Conservation (phyloP, 495 filamentous ascomycete species). For the Opeltia flavorubescens region DNA sequence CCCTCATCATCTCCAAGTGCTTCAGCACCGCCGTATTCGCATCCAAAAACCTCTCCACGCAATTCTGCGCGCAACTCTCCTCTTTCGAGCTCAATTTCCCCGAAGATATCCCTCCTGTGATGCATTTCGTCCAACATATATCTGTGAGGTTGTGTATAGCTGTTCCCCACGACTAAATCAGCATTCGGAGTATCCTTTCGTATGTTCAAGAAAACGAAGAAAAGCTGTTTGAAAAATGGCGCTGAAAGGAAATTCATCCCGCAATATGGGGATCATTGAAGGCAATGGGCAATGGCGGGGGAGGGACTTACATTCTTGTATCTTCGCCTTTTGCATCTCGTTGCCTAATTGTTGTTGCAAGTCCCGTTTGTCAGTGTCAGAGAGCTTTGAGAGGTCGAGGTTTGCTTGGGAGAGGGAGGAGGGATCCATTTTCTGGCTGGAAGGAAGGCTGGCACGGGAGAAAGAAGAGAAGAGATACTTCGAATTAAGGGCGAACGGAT, state of each 20-base stretch:
- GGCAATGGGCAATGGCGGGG: slow-evolving; percentile 2
- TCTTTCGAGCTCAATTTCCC: slow-evolving; percentile 59
- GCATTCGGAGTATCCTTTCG: no score
- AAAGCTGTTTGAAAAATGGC: neutral
- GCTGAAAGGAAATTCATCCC: neutral
- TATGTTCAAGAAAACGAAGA: no score
- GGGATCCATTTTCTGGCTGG: slow-evolving; percentile 4
- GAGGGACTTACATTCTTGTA: slow-evolving; percentile 51
- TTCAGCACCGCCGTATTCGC: slow-evolving; percentile 64
- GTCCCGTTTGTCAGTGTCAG: slow-evolving; percentile 70
- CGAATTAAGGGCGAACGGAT: no score
- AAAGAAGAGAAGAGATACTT: no score
- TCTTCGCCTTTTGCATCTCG: slow-evolving; percentile 64
- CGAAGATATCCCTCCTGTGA: slow-evolving; percentile 48
- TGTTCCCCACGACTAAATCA: no score
- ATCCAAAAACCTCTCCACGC: slow-evolving; percentile 87
- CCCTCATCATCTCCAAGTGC: slow-evolving; percentile 57
- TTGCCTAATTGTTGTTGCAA: slow-evolving; percentile 66
- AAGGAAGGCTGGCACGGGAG: no score
- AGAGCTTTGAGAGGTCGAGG: slow-evolving; percentile 57
- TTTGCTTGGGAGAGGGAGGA: slow-evolving; percentile 14
- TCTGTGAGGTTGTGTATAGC: slow-evolving; percentile 75
- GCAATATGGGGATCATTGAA: neutral
- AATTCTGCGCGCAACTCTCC: slow-evolving; percentile 74
- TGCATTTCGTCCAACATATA: slow-evolving; percentile 87